Conservation (phyloP, 176 grass and related monocot genomes). For the Oryza nivara region DNA sequence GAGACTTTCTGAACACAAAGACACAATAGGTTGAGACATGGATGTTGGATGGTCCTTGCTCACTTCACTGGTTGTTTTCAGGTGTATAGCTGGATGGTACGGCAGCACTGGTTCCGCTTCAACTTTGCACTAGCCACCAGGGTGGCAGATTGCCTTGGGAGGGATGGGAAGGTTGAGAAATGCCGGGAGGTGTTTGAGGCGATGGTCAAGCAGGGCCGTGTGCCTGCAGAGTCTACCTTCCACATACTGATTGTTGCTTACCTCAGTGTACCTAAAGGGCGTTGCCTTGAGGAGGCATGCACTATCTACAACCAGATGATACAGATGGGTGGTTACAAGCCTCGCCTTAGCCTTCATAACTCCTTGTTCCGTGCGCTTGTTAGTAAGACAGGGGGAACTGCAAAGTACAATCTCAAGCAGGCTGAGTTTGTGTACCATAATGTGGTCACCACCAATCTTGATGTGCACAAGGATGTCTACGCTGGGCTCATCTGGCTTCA, state of each 20-base stretch:
- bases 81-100: slow-evolving; percentile 92
- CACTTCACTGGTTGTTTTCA: slow-evolving; percentile 54
- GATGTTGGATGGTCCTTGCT: background rate
- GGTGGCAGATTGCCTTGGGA: slow-evolving; percentile 83
- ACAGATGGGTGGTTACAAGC: slow-evolving; percentile 81
- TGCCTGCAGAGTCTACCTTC: slow-evolving; percentile 92
- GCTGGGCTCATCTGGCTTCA: slow-evolving; percentile 93
- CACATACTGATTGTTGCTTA: slow-evolving; percentile 87
- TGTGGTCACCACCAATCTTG: slow-evolving; percentile 70
- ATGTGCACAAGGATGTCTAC: slow-evolving; percentile 75
- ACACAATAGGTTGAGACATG: slow-evolving; percentile 27
- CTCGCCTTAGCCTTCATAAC: slow-evolving; percentile 81
- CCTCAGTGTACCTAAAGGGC: slow-evolving; percentile 59
- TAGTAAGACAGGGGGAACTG: slow-evolving; percentile 70
- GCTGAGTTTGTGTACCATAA: slow-evolving; percentile 92
- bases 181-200: slow-evolving; percentile 71
- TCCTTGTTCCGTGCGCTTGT: slow-evolving; percentile 80
- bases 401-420: slow-evolving; percentile 84
- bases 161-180: slow-evolving; percentile 81
- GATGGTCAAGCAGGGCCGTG: slow-evolving; percentile 78
- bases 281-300: slow-evolving; percentile 77
- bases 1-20: background rate
- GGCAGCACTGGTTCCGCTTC: slow-evolving; percentile 88
- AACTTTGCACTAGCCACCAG: slow-evolving; percentile 85
- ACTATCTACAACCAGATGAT: slow-evolving; percentile 96